Conservation (phyloP, 1,284 basidiomycete genomes). For the Peniophora sp. region DNA sequence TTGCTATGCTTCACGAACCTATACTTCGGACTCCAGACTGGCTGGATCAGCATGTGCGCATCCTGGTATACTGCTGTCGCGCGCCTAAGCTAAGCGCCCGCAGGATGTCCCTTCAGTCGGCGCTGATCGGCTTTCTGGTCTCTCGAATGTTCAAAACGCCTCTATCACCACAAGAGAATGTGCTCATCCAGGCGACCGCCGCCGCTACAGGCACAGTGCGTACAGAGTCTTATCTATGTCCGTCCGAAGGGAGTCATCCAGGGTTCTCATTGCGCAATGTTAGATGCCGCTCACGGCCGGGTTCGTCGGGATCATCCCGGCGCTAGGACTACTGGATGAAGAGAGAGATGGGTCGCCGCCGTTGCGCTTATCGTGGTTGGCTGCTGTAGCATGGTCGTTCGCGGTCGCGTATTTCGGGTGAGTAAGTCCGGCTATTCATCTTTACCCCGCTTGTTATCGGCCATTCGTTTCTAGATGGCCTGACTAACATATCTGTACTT, state of each 20-base stretch:
- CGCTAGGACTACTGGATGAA: constrained; percentile 71
- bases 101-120: constrained; percentile 95
- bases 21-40: constrained; percentile 72
- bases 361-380: constrained; percentile 64
- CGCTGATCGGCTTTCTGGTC: constrained; percentile 84
- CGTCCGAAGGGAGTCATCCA: neutral
- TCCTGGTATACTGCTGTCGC: neutral
- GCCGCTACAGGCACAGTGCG: constrained; percentile 78
- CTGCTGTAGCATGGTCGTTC: constrained; percentile 76
- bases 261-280: neutral
- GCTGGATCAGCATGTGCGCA: constrained; percentile 65
- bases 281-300: constrained; percentile 89
- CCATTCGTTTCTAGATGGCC: neutral
- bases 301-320: constrained; percentile 92
- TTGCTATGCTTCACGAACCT: constrained; percentile 71
- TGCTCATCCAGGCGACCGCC: constrained; percentile 91
- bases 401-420: constrained; percentile 91
- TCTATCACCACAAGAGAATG: constrained; percentile 83
- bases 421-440: constrained; percentile 12
- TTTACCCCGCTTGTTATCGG: neutral
- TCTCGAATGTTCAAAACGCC: constrained; percentile 69
- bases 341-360: constrained; percentile 73
- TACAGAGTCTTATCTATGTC: neutral
- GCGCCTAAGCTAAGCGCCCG: neutral
- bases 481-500: neutral